Evolutionary conservation across 2,329 filamentous ascomycete species (phyloP), one percentile per base, ranked within the genome.

Genomic region (Penicillium corylophilum): DNA sequence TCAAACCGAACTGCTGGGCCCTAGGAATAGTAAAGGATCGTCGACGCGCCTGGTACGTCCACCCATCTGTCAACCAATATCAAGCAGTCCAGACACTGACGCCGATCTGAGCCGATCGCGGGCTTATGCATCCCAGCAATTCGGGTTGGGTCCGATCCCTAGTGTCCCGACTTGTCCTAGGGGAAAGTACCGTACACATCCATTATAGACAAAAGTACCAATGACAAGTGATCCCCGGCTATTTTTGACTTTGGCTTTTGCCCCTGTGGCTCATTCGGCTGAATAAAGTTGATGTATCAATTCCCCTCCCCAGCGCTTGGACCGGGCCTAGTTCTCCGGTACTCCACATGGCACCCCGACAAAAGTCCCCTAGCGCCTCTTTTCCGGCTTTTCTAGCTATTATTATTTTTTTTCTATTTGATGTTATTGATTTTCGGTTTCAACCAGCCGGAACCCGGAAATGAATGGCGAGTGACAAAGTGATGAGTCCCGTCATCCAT

Each of bases 131-230:
- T 58, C 53, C 59, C 57, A 61, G 55, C 26, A 38, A 20, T 43
- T 48, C 31, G 56, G 54, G 46, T 55, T 29, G 53, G 54, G 42
- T 50, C 56, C 55, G 53, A 56, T 57, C 48, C 35, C 38, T 16
- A 35, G 35, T 42, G 45, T 45, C 28, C 31, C 23, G 8, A 28
- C 9, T 7, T 26, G 7, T 28, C 26, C 26, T 28, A 28, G 6
- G 24, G 26, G 5, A 7, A 28, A 28, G 7, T 8, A 28, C 9
- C 7, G 12, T 8, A 28, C 23, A 29, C 31, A n/a, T 35, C 9
- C 15, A 15, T n/a, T n/a, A 33, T 31, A 16, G 13, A 23, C 26
- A 28, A 28, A 28, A 28, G 26, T 28, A 28, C 26, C 7, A 31
- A 12, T n/a, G 29, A 31, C 29, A 31, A n/a, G 29, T 31, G 12